A percentile compares a stretch with the other conserved stretches of the same genome.
Conservation (phyloP, 768 basidiomycete genomes). For the Myochromella boudieri region DNA sequence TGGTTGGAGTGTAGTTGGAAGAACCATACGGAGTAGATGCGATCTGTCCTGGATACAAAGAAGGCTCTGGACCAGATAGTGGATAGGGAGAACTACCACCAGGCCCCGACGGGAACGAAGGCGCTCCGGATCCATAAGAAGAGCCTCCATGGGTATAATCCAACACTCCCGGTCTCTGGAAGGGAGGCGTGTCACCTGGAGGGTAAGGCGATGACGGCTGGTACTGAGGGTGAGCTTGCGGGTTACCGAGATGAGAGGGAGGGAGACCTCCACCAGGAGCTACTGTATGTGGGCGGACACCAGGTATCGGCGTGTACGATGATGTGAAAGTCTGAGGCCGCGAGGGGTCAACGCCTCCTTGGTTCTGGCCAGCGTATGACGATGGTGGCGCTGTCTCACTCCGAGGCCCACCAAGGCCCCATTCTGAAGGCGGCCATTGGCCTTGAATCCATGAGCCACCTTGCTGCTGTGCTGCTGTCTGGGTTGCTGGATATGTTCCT, state of each 20-base stretch:
- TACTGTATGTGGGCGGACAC: conserved; percentile 25
- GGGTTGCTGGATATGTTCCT: conserved; percentile 2
- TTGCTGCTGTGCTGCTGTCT: conserved; percentile 8
- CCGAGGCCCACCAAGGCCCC: conserved; percentile 29
- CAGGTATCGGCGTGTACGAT: conserved; percentile 11
- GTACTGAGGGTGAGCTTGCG: conserved; percentile 5
- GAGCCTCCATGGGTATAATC: conserved; percentile 8
- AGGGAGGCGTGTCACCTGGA: conserved; percentile 6
- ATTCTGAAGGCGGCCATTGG: conserved; percentile 44
- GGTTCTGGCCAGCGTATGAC: conserved; percentile 16
- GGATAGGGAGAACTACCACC: conserved; percentile 10
- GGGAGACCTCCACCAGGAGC: too few species aligned
- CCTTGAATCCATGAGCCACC: conserved; percentile 3
- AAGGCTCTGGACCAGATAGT: conserved; percentile 7
- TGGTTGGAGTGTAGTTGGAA: conserved; percentile 11
- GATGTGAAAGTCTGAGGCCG: conserved; percentile 31
- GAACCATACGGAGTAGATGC: conserved; percentile 13
- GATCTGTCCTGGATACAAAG: conserved; percentile 18
- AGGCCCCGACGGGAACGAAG: conserved; percentile 11
- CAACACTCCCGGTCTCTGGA: conserved; percentile 10
- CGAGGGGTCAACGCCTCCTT: conserved; percentile 31
- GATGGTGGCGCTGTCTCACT: conserved; percentile 9
- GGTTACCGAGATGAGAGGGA: too few species aligned
- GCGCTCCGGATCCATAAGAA: conserved; percentile 20
- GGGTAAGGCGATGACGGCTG: conserved; percentile 4